Evolutionary conservation across 805 yeast genomes (phyloP), one percentile per base, ranked within the genome.

Genomic region (Saccharomycopsis guyanensis): DNA sequence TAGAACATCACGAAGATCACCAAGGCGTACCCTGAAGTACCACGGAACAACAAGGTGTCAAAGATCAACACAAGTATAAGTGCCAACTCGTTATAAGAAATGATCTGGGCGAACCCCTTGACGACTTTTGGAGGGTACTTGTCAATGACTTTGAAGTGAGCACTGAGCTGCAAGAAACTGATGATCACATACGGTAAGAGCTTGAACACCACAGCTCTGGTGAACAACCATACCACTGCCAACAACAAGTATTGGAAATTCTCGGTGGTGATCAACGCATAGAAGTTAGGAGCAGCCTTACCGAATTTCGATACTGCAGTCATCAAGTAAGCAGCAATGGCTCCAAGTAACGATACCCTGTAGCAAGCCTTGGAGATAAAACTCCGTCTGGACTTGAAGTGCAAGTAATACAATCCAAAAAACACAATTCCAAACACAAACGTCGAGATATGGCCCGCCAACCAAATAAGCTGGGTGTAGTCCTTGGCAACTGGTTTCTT

Each of bases 181-280:
- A 81, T 66, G 38, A 78, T 55, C 54, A 69, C 64, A 58, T 68
- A 80, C 20, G 93, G 91, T 13, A 78, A 50, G 38, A 84, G 55
- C 58, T 82, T 83, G 65, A 79, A 81, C 3, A 76, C 63, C 1
- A 88, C 80, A 50, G 73, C 70, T 63, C 84, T 76, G 34, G 82
- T 75, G 46, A 81, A 61, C 40, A 76, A 57, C 91, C 91, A 84
- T 16, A 77, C 63, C 2, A 59, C 23, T 0, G 80, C 74, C 46
- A 83, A 62, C 2, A 75, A 51, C 45, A 79, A 64, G 57, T 75
- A 76, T 62, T 86, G 96, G 68, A 83, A 83, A 59, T 85, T 84
- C 54, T 78, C 86, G 20, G 86, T 76, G 7, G 88, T 79, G 45
- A 86, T 58, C 59, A 88, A 66, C 3, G 80, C 76, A 46, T 73